Base-by-base conservation (phyloP, 2,329 filamentous ascomycete genomes). In the Aspergillus brunneoviolaceus region DNA sequence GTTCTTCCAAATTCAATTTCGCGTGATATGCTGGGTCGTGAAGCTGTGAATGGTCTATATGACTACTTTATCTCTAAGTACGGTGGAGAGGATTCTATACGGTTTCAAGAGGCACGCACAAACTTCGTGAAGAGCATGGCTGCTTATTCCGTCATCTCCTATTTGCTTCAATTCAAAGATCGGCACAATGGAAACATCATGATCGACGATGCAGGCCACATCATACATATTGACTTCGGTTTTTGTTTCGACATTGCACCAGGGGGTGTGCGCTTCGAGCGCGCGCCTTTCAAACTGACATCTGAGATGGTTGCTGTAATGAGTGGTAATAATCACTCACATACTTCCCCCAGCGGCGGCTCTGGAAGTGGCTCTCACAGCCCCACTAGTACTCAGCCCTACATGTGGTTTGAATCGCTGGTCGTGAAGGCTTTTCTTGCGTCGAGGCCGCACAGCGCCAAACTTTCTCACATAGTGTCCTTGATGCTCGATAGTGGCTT, bases 61-160 rank as follows among this genome's bases (percentile, higher is more conserved):
- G 95, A 99, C 74, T 99, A 99, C 80, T 99, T 99, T 74, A 84
- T 97, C 60, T 93, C 90, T 69, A 97, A 96, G 76, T 99, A 99
- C 74, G 95, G 95, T 65, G 95, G 95, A 69, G 94, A 98, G 76
- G 92, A 98, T 75, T 96, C 91, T 1, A 89, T 96, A 53, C 88
- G 89, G 45, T 99, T 97, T 83, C 96, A 99, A 77, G 89, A 94
- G 75, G 95, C 95, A 11, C 89, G 95, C 63, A 93, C 86, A 79
- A 98, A 98, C 77, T 99, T 99, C 74, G 93, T 99, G 77, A 99
- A 99, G 81, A 95, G 90, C 73, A 98, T 99, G 95, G 95, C 96
- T 0, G 96, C 95, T 12, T 99, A 99, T 81, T 96, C 91, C 19
- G 89, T 99, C 70, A 98, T 99, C 66, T 96, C 92, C 0, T 99